Conservation (phyloP, 1,284 basidiomycete genomes). For the Hemileccinum hortonii region DNA sequence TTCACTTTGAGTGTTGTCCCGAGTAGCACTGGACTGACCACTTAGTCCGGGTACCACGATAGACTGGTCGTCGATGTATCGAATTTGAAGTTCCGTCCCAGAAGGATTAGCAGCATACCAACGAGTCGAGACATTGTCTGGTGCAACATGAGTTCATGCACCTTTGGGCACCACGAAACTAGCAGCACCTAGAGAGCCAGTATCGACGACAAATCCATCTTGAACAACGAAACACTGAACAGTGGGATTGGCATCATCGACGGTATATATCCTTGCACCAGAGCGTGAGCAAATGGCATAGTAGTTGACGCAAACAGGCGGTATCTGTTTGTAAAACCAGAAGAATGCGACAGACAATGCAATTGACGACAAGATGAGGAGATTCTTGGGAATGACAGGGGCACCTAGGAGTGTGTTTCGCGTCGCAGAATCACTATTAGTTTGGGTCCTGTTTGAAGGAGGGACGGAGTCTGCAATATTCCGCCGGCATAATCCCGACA, state of each 20-base stretch:
- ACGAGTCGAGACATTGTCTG: constrained; percentile 46
- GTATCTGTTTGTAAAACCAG: constrained; percentile 8
- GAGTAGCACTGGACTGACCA: constrained; percentile 42
- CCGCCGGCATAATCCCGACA: constrained; percentile 19
- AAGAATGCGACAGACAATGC: constrained; percentile 9
- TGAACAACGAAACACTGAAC: constrained; percentile 62
- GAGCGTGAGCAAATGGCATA: constrained; percentile 63
- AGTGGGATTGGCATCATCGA: constrained; percentile 48
- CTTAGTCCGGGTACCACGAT: constrained; percentile 67
- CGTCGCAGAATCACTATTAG: background rate
- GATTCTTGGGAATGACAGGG: background rate
- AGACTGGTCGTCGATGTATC: constrained; percentile 51
- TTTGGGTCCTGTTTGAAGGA: background rate
- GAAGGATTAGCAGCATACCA: constrained; percentile 35
- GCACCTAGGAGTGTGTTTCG: background rate
- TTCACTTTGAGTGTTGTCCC: background rate
- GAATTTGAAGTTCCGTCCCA: constrained; percentile 38
- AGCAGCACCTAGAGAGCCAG: constrained; percentile 55
- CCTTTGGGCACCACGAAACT: background rate
- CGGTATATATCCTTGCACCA: constrained; percentile 55
- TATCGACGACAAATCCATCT: constrained; percentile 48
- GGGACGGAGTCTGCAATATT: background rate
- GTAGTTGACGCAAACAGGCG: constrained; percentile 21
- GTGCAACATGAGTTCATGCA: background rate
- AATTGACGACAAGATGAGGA: constrained; percentile 13